These are phyloP conservation scores for Clavispora vitiphila DNA, from an alignment of 805 yeast species.

Conservation along the genomic window DNA sequence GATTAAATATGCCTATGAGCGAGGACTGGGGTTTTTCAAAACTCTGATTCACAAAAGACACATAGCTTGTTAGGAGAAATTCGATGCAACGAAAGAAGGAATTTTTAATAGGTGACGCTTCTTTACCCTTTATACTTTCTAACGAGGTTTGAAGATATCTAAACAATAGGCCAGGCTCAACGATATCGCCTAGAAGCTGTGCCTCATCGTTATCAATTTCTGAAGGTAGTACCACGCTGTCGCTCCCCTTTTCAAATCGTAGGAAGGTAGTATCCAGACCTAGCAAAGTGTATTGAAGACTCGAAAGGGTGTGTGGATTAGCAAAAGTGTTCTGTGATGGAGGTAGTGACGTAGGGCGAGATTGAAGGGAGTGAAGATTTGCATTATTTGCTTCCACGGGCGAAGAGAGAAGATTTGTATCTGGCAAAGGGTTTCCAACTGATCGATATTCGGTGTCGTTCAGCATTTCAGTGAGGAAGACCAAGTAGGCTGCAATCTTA, in stretches of 20 bases:
- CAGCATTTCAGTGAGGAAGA: conserved; percentile 20
- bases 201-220: conserved; percentile 52
- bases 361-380: too few species aligned
- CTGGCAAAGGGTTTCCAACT: background rate
- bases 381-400: background rate
- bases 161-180: conserved; percentile 73
- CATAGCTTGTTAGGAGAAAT: conserved; percentile 30
- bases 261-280: conserved; percentile 60
- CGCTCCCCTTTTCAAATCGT: conserved; percentile 18
- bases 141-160: conserved; percentile 35
- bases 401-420: background rate
- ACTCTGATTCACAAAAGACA: conserved; percentile 29
- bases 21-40: conserved; percentile 25
- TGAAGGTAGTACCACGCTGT: conserved; percentile 36
- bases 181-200: conserved; percentile 48
- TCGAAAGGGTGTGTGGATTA: conserved; percentile 29
- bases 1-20: conserved; percentile 32
- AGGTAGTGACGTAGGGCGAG: background rate
- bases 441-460: background rate
- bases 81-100: conserved; percentile 54
- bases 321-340: background rate
- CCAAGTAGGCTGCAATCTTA: conserved; percentile 32
- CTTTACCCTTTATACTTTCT: conserved; percentile 20
- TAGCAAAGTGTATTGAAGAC: conserved; percentile 49
- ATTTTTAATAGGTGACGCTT: conserved; percentile 51